These are phyloP conservation scores for Verticillium dahliae DNA, from an alignment of 2,329 filamentous ascomycete species.

Conservation along the genomic window DNA sequence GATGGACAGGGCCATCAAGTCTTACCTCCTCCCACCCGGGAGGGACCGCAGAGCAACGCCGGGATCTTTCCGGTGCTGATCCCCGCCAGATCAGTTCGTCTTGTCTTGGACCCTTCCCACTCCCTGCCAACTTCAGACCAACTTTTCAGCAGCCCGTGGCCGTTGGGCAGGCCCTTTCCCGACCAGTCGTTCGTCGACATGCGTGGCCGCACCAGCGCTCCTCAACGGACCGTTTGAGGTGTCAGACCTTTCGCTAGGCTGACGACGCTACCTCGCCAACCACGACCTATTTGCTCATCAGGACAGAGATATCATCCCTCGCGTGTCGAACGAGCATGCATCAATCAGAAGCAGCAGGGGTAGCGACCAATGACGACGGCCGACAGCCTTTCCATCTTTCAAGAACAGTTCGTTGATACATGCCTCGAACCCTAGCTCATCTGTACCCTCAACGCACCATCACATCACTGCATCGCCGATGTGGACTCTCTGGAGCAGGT, in stretches of 20 bases:
- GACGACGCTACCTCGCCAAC: neutral
- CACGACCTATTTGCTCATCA: neutral
- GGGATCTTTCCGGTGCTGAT: neutral
- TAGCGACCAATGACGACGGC: neutral
- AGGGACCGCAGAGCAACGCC: neutral
- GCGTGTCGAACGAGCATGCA: neutral
- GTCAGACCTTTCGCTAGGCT: neutral
- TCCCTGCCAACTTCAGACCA: neutral
- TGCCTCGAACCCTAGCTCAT: neutral
- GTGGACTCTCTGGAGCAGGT: neutral
- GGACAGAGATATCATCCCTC: neutral
- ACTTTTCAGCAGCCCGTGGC: neutral
- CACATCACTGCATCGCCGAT: neutral
- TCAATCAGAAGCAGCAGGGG: neutral
- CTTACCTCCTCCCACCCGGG: neutral
- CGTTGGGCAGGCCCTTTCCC: neutral
- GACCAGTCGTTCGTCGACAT: neutral
- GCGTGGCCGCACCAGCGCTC: neutral
- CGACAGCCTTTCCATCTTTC: neutral
- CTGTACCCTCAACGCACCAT: neutral
- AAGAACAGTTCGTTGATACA: neutral
- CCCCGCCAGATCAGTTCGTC: neutral
- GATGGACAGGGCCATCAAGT: neutral
- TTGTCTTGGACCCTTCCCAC: neutral
- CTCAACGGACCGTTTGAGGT: neutral